These are phyloP conservation scores for Hypholoma sublateritium DNA, from an alignment of 768 basidiomycete genomes.

Conservation along the genomic window DNA sequence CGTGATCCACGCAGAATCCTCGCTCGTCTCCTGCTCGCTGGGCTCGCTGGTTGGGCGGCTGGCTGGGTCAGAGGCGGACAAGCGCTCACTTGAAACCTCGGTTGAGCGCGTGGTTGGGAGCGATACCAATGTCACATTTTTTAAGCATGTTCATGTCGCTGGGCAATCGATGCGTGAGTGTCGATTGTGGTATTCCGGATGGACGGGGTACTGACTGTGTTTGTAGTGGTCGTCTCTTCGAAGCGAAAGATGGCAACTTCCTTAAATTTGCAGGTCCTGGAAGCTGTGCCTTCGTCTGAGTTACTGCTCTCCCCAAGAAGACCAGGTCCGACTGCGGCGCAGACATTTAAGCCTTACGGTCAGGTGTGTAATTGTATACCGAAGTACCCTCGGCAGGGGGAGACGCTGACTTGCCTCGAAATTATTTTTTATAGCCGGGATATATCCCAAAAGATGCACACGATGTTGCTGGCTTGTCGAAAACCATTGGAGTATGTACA, in stretches of 20 bases:
- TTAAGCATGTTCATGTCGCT: conserved; percentile 52
- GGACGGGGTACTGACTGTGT: not conserved
- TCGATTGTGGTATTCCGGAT: not conserved
- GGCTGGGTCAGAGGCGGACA: conserved; percentile 44
- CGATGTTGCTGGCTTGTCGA: conserved; percentile 57
- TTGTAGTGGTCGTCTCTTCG: conserved; percentile 65
- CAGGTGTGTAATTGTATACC: conserved; percentile 44
- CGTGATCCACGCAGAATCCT: conserved; percentile 59
- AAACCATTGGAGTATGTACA: conserved; percentile 65
- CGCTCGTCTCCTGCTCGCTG: conserved; percentile 66
- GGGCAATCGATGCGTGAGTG: conserved; percentile 57
- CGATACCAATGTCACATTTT: conserved; percentile 61
- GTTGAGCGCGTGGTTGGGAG: conserved; percentile 58
- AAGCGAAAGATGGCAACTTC: conserved; percentile 62
- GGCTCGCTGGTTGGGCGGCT: conserved; percentile 64
- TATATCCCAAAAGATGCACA: conserved; percentile 73
- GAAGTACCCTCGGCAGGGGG: not conserved
- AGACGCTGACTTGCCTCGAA: not conserved
- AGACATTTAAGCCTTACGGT: conserved; percentile 62
- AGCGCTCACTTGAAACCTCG: conserved; percentile 47
- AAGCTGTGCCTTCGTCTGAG: conserved; percentile 47
- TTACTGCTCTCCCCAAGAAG: conserved; percentile 35
- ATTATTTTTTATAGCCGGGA: conserved; percentile 44
- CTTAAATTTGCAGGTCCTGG: conserved; percentile 54
- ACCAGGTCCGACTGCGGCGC: conserved; percentile 19